phyloP scores from a whole-genome alignment of 768 basidiomycete species.

The Trametes elegans region DNA sequence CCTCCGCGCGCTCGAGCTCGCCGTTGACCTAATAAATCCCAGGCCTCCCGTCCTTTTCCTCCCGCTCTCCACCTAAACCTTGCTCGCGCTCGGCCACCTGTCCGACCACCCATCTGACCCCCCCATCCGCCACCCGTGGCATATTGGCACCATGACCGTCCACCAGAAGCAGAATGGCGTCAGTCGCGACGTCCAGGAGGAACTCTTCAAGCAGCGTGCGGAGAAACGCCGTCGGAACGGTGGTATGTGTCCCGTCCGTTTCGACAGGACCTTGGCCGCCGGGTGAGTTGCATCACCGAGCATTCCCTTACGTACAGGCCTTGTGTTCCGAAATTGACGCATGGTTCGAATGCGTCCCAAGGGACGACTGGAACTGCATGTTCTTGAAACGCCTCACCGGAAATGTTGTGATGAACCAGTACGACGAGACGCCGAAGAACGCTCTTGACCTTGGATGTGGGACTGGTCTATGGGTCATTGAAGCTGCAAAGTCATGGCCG shows the following conservation, averaged over 20 bases:
- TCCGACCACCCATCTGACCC: background rate
- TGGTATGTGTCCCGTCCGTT: conserved; percentile 41
- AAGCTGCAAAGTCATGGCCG: conserved; percentile 65
- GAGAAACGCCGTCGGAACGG: conserved; percentile 25
- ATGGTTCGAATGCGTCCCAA: conserved; percentile 27
- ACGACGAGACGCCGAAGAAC: conserved; percentile 45
- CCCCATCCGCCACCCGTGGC: background rate
- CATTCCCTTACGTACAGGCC: no score
- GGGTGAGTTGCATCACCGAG: conserved; percentile 52
- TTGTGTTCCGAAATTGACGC: background rate
- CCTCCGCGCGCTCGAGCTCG: background rate
- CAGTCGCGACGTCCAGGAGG: conserved; percentile 45
- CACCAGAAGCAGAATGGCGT: conserved; percentile 12
- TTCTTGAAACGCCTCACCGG: conserved; percentile 51
- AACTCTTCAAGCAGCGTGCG: conserved; percentile 38
- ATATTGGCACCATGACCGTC: conserved; percentile 11
- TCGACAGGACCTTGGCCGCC: conserved; percentile 46
- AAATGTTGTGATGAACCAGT: conserved; percentile 53
- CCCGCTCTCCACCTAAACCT: background rate
- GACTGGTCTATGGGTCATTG: conserved; percentile 66
- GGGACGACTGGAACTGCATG: conserved; percentile 73
- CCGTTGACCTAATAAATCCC: background rate
- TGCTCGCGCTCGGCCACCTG: background rate
- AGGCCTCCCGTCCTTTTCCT: background rate
- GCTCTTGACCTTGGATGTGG: conserved; percentile 75